Evolutionary conservation across 768 basidiomycete species (phyloP).

Genomic region (Mycena galopus): DNA sequence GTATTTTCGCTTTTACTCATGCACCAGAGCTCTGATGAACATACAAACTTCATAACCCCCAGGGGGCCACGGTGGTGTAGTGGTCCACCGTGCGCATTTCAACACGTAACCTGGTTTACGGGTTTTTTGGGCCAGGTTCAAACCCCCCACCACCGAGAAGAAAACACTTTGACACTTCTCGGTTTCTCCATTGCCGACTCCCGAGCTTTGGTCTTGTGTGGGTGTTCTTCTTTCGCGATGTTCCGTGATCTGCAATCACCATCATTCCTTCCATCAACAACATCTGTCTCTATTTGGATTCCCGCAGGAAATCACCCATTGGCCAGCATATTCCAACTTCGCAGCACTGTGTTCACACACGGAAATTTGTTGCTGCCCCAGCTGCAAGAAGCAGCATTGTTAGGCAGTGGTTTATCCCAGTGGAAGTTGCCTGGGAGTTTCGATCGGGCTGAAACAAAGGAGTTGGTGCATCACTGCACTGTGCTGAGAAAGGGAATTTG

Average conservation of each 20-base stretch:
- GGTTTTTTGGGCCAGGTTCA: too few species aligned
- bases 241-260: too few species aligned
- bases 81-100: too few species aligned
- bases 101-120: too few species aligned
- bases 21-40: background rate
- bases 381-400: background rate
- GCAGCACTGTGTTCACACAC: slow-evolving; percentile 4
- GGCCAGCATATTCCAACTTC: slow-evolving; percentile 12
- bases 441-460: background rate
- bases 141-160: too few species aligned
- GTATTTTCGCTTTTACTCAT: background rate
- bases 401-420: slow-evolving; percentile 4
- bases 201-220: too few species aligned
- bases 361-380: background rate
- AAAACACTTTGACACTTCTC: too few species aligned
- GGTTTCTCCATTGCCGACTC: too few species aligned
- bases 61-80: too few species aligned
- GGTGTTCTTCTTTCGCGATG: too few species aligned
- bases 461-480: too few species aligned
- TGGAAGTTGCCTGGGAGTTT: slow-evolving; percentile 7
- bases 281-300: background rate
- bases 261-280: too few species aligned
- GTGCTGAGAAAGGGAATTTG: slow-evolving; percentile 1
- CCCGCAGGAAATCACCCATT: slow-evolving; percentile 5
- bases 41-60: background rate